A percentile compares a stretch with the other conserved stretches of the same genome.
Conservation (phyloP, 176 grass and related monocot genomes). For the Thinopyrum elongatum region DNA sequence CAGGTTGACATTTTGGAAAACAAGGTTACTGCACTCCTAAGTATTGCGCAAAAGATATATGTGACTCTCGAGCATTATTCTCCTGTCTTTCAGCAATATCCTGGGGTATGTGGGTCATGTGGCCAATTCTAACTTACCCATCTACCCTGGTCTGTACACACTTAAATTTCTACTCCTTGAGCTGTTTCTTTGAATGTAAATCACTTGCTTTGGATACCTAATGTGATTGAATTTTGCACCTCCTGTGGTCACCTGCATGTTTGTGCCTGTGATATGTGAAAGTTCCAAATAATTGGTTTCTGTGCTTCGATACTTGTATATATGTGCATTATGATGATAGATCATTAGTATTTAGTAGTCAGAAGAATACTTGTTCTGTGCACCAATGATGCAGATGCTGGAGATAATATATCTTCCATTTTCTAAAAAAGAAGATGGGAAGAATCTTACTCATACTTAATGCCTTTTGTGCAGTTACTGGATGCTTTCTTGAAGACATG, state of each 20-base stretch:
- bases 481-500: constrained; percentile 82
- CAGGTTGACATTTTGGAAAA: constrained; percentile 82
- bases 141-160: neutral
- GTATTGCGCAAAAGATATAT: constrained; percentile 89
- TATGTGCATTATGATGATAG: neutral
- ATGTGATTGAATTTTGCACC: neutral
- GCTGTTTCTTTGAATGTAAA: constrained; percentile 6
- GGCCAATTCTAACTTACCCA: constrained; percentile 11
- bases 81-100: constrained; percentile 81
- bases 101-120: constrained; percentile 61
- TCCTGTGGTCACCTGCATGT: neutral
- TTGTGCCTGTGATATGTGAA: constrained; percentile 16
- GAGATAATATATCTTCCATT: too few relatives aligned
- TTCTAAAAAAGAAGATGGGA: too few relatives aligned
- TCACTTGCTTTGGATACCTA: neutral
- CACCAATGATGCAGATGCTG: too few relatives aligned
- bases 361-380: neutral
- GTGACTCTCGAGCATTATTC: constrained; percentile 84
- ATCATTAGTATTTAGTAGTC: constrained; percentile 1
- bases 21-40: constrained; percentile 74
- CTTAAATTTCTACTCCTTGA: constrained; percentile 9
- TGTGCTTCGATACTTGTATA: neutral
- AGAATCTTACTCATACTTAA: constrained; percentile 18
- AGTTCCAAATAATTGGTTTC: neutral
- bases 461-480: constrained; percentile 54